Evolutionary conservation across 2,329 filamentous ascomycete genomes (phyloP), one percentile per base, ranked within the genome.

Genomic region (Colletotrichum scovillei): DNA sequence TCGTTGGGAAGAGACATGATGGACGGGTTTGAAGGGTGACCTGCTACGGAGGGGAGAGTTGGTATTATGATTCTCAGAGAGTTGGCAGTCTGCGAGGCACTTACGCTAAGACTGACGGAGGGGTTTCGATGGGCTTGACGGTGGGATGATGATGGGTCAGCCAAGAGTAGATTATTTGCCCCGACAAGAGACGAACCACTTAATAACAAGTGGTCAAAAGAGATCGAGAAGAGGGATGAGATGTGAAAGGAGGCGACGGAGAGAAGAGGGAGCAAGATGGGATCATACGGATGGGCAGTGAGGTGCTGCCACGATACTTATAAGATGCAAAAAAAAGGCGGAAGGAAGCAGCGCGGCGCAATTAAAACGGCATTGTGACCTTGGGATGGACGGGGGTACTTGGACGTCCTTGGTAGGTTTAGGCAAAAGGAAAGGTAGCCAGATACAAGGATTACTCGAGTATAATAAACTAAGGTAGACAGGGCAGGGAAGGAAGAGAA

Each of bases 1-100:
- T 94, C 92, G 69, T 88, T 87, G 52, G 91, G 91, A 69, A 94
- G 86, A 79, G 87, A 86, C 87, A 90, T 90, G 77, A 75, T 83
- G 78, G 75, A 68, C 49, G 57, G 57, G 26, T 9, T 57, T 26
- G 6, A 16, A 22, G 46, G 58, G 42, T 52, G 56, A 24, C 55
- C 19, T 32, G 22, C 62, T 63, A n/a, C 12, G n/a, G 24, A 42
- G 22, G 30, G 46, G 46, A 24, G 30, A 60, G n/a, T 59, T 58
- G 52, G n/a, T 38, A 11, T 60, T 42, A 22, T 14, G 49, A n/a
- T 14, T 22, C 55, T 24, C 55, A 24, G 24, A 35, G 24, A 60
- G 59, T 56, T 53, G 52, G 38, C 32, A 30, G 24, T 14, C 42
- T 55, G 22, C 7, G n/a, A 14, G 9, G n/a, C 19, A 49, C 19